Conservation (phyloP, 805 yeast genomes). For the Starmera caribaea region DNA sequence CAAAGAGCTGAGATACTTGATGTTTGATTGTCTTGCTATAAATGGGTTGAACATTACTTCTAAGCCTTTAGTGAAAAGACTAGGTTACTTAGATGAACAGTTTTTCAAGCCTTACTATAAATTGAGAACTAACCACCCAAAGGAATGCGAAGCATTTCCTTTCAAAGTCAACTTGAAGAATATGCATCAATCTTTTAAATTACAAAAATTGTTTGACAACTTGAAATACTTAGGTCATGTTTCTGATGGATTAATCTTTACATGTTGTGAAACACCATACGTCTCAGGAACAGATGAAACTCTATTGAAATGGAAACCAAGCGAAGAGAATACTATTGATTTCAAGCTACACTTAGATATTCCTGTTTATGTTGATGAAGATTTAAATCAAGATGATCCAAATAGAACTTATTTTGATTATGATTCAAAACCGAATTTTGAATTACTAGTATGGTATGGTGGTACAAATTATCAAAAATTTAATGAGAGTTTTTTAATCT, state of each 20-base stretch:
- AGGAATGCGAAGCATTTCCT: constrained; percentile 66
- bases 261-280: constrained; percentile 85
- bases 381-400: constrained; percentile 49
- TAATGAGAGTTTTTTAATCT: constrained; percentile 43
- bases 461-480: constrained; percentile 52
- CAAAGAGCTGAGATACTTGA: constrained; percentile 67
- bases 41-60: constrained; percentile 65
- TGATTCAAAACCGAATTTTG: constrained; percentile 65
- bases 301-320: constrained; percentile 93
- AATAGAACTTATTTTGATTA: constrained; percentile 72
- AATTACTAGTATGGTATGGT: constrained; percentile 75
- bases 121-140: constrained; percentile 60
- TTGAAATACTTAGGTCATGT: constrained; percentile 72
- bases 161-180: constrained; percentile 80
- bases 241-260: constrained; percentile 89
- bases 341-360: constrained; percentile 63
- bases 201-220: constrained; percentile 64
- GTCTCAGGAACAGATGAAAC: constrained; percentile 81
- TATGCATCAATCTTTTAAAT: constrained; percentile 77
- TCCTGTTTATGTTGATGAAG: constrained; percentile 48
- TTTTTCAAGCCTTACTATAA: constrained; percentile 76
- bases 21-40: constrained; percentile 85
- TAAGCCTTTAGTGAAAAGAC: constrained; percentile 66
- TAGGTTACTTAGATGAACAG: constrained; percentile 77
- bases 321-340: constrained; percentile 90